A percentile compares a stretch with the other conserved stretches of the same genome.
Conservation (phyloP, 2,329 filamentous ascomycete genomes). For the Arthrobotrys sphaeroides region DNA sequence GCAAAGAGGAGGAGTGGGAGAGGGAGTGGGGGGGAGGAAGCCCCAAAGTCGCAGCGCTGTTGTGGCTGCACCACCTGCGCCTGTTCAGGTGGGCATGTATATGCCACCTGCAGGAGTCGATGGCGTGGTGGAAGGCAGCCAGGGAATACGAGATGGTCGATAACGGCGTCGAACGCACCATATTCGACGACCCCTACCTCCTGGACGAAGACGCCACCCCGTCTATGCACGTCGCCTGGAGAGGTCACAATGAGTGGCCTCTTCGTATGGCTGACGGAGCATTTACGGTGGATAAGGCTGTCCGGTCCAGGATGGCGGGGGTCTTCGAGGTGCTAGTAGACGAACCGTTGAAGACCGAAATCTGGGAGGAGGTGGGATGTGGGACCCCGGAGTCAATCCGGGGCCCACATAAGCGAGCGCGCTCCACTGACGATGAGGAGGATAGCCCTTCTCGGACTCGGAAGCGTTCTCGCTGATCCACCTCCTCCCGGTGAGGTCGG, state of each 20-base stretch:
- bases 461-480: background rate
- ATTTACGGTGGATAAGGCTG: background rate
- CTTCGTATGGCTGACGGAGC: background rate
- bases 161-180: background rate
- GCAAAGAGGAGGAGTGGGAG: background rate
- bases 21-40: background rate
- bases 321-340: background rate
- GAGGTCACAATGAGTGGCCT: background rate
- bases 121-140: background rate
- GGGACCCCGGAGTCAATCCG: background rate
- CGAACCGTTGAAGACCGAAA: background rate
- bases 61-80: too few species aligned
- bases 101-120: too few species aligned
- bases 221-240: background rate
- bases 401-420: background rate
- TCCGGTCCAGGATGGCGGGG: background rate
- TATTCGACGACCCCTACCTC: background rate
- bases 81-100: background rate
- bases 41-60: too few species aligned
- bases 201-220: background rate
- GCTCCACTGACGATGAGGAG: background rate
- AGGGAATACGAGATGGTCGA: background rate
- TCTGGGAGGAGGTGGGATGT: slow-evolving; percentile 4
- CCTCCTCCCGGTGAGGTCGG: background rate
- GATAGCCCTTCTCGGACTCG: background rate